Evolutionary conservation across 805 yeast genomes (phyloP).

Genomic region (Yarrowia deformans): DNA sequence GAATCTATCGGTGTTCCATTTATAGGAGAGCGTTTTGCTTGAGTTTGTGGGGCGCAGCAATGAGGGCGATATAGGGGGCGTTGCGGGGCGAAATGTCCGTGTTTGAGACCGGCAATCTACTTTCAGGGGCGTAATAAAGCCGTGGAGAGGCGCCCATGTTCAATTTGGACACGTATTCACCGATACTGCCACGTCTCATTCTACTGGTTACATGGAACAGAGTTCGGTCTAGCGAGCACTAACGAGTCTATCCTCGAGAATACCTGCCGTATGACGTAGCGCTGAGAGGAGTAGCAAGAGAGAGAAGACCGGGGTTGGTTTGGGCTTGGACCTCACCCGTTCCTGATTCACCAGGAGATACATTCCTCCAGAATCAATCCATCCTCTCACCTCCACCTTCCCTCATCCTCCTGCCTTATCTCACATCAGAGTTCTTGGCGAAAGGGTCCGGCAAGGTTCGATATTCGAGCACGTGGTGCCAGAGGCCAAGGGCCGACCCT

Average conservation of each 20-base stretch:
- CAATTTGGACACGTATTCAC: not conserved
- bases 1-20: not conserved
- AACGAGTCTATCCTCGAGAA: conserved; percentile 21
- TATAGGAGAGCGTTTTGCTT: not conserved
- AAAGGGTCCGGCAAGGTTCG: conserved; percentile 1
- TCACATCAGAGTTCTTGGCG: conserved; percentile 28
- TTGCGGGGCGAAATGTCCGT: not conserved
- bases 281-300: not conserved
- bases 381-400: not conserved
- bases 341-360: too few species aligned
- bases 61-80: not conserved
- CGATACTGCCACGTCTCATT: not conserved
- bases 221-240: conserved; percentile 8
- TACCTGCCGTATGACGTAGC: not conserved
- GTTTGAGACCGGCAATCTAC: not conserved
- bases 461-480: conserved; percentile 12
- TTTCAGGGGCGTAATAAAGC: not conserved
- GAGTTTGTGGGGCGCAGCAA: conserved; percentile 22
- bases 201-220: not conserved
- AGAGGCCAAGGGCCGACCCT: conserved; percentile 16
- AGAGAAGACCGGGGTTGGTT: not conserved
- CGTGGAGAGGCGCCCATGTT: too few species aligned
- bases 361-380: too few species aligned
- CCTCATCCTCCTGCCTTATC: conserved; percentile 23
- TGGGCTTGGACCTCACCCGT: not conserved